Base-by-base conservation (phyloP, 2,329 filamentous ascomycete species). In the Xylariaceae sp. region DNA sequence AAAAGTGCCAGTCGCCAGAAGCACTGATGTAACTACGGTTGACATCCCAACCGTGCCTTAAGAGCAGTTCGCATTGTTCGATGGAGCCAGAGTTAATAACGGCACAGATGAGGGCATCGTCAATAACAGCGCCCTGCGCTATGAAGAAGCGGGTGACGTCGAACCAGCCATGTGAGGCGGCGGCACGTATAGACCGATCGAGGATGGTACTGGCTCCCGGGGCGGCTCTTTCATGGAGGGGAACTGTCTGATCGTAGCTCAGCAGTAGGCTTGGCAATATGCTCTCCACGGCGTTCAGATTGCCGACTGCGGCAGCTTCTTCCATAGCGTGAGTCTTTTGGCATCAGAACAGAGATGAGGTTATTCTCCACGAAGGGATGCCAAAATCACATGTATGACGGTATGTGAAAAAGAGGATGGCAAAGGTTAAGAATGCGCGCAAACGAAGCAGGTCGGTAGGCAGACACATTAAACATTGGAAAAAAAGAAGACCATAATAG, bases 281-380 rank as follows among this genome's bases (percentile, higher is more conserved):
- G 34, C 57, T 63, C 61, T 67, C 62, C 57, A 67, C 62, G 55
- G 60, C 65, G 48, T 64, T 59, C 54, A 66, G 62, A 59, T 67
- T 64, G 60, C 65, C 65, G 58, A 64, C 53, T 34, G 62, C 62
- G 59, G 65, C 65, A 63, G 65, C 65, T 66, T 67, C 65, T 66
- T 67, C 65, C 65, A 67, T 67, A 55, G 62, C 63, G 59, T 57
- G 63, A 64, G 62, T 60, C 55, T 56, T 62, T 62, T 65, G 53
- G 56, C 63, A 65, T 66, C 47, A 63, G 37, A 42, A 15, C 47
- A 63, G 37, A 42, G 18, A 64, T 49, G 53, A 56, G 52, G 37
- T 42, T 42, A 42, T 30, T 30, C 4, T 30, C 23, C 4, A 30
- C 39, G 39, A 44, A 44, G 10, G 39, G 39, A 6, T 44, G 13